Base-by-base conservation (phyloP, 345 rosid genomes). In the Murraya paniculata region DNA sequence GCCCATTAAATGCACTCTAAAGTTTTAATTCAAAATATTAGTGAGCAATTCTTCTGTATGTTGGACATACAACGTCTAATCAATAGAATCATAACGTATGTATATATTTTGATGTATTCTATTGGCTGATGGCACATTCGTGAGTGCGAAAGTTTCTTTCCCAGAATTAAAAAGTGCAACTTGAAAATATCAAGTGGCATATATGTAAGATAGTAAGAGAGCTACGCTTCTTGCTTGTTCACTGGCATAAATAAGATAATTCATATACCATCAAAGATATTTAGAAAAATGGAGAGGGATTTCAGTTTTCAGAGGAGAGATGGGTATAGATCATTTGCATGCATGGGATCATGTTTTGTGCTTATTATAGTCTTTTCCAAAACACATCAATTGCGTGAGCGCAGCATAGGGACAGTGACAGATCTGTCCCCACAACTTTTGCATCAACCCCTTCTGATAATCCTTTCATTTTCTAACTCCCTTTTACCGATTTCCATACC, bases 321-420 rank as follows among this genome's bases (percentile, higher is more conserved):
- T 8, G 57, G 68, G 74, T 22, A 65, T 31, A 58, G 28, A 64
- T 75, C 45, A 70, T 75, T 62, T 77, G 45, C 64, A 72, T 73
- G 78, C 64, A 68, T 27, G 58, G 73, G 65, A 72, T 48, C 57
- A 35, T 35, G 61, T 60, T 35, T 60, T 35, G 22, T 68, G 72
- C 35, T 72, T 67, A 68, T 27, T 67, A 61, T 27, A 74, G 64
- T 80, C 50, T 68, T 68, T 68, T 78, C 74, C 85, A 78, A 72
- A 68, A 78, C n/a, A 21, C 83, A 78, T 75, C 68, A 68, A 77
- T 50, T 75, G 55, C 80, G 21, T 39, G 53, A 6, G 57, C 58
- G 71, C 64, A 74, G 81, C 58, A 48, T n/a, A 30, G 7, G 68
- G 79, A 76, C 70, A 69, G 16, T 57, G 82, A 79, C 76, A 72